Conservation (phyloP, 129 eudicot genomes). For the Saussurea involucrata region DNA sequence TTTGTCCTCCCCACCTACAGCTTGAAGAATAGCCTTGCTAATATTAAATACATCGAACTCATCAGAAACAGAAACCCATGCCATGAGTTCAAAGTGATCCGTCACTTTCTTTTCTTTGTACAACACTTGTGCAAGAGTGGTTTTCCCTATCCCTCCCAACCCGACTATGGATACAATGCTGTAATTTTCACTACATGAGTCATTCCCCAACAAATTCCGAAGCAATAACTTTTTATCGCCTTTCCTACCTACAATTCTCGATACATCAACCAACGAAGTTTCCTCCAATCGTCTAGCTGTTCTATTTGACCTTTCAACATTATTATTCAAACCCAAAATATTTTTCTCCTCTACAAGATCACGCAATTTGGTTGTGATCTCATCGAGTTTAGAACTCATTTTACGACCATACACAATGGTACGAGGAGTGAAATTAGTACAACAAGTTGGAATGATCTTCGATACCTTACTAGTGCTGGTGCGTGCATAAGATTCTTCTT, state of each 20-base stretch:
- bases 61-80: background rate
- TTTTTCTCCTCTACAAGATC: background rate
- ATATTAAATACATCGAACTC: background rate
- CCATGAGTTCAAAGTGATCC: background rate
- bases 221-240: background rate
- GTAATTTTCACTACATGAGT: background rate
- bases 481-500: background rate
- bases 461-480: background rate
- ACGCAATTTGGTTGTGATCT: background rate
- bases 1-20: background rate
- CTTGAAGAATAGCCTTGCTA: constrained; percentile 10
- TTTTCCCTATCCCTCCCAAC: background rate
- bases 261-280: background rate
- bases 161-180: background rate
- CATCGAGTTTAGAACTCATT: background rate
- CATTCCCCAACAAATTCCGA: background rate
- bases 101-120: background rate
- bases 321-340: background rate
- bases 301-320: background rate
- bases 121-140: background rate
- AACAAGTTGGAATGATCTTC: constrained; percentile 2
- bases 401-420: background rate
- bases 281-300: background rate
- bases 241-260: background rate
- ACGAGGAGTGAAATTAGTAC: background rate